Evolutionary conservation across 2,329 filamentous ascomycete genomes (phyloP), one percentile per base, ranked within the genome.

Genomic region (Ophiocordyceps camponoti-leonardi): DNA sequence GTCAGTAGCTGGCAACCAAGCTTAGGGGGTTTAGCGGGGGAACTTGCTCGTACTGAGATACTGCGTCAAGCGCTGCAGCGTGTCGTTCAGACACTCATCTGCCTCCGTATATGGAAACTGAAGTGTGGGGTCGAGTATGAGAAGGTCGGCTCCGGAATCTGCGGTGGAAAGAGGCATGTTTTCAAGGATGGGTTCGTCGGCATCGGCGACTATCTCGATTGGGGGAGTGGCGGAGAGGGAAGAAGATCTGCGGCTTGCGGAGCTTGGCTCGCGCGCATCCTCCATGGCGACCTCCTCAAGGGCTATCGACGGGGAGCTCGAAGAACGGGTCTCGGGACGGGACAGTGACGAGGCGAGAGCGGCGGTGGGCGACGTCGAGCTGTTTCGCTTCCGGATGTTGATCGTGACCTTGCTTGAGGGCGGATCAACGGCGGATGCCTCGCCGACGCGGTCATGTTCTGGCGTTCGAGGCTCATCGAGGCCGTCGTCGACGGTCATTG

Each of bases 341-440:
- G 43, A n/a, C n/a, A 40, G n/a, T 14, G 43, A 30, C 19, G 46
- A 18, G 22, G 23, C 30, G 19, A 28, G 13, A 10, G 41, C 26
- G 18, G 41, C 16, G 5, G 48, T 42, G 14, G 45, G 44, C 10
- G 46, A 49, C 7, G 14, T 23, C 10, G 44, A 33, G 30, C 44
- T 44, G 18, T 41, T 35, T 4, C 44, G 44, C 26, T 70, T 69
- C 47, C 75, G 72, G 43, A 79, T 61, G 53, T 79, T 79, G 45
- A 80, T 70, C 11, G 76, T 79, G 44, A 79, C 72, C 54, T 66
- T 70, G 58, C 72, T 79, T 3, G 75, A 75, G 33, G 70, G 66
- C 35, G 67, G 65, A 37, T 56, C 56, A 53, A 28, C 58, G 49
- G 42, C 58, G 57, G 44, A 62, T 56, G 39, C 56, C 52, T 44